Percentiles rank a stretch among this genome's conserved stretches.
These are phyloP conservation scores for Aspergillus affinis DNA, from an alignment of 495 filamentous ascomycete species.

Conservation along the genomic window DNA sequence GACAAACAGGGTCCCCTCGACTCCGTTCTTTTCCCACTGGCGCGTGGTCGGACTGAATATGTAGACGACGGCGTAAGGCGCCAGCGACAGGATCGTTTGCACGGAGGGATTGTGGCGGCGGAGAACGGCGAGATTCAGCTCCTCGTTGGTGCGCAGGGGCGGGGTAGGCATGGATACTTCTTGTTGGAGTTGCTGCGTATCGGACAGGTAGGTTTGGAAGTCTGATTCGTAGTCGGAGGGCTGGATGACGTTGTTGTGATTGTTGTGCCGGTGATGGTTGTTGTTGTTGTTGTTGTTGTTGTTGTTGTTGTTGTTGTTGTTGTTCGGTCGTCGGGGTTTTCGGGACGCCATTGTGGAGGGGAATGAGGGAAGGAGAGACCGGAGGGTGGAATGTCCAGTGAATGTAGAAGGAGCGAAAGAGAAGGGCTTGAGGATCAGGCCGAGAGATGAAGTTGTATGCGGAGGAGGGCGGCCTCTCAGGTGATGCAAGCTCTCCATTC, in stretches of 20 bases:
- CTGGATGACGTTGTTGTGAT: constrained; percentile 28
- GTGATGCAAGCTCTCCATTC: constrained; percentile 15
- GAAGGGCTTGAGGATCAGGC: too few species aligned
- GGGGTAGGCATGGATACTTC: constrained; percentile 33
- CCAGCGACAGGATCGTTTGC: constrained; percentile 66
- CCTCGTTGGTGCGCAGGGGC: constrained; percentile 65
- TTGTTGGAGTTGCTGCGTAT: constrained; percentile 30
- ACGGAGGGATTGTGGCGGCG: constrained; percentile 71
- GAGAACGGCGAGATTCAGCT: constrained; percentile 79
- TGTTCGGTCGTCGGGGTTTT: constrained; percentile 37
- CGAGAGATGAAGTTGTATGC: too few species aligned
- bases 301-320: constrained; percentile 30
- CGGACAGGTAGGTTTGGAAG: constrained; percentile 40
- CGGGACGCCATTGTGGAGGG: constrained; percentile 32
- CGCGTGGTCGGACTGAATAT: constrained; percentile 58
- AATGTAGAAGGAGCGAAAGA: not conserved
- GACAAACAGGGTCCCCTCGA: constrained; percentile 82
- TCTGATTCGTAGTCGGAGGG: constrained; percentile 69
- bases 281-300: constrained; percentile 34
- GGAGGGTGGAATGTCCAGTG: constrained; percentile 7
- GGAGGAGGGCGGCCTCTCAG: not conserved
- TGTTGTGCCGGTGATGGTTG: constrained; percentile 32
- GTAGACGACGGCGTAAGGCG: constrained; percentile 79
- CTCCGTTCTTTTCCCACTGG: constrained; percentile 73
- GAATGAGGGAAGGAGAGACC: constrained; percentile 2